phyloP scores from a whole-genome alignment of 495 filamentous ascomycete species.

The Baudoinia panamericana region DNA sequence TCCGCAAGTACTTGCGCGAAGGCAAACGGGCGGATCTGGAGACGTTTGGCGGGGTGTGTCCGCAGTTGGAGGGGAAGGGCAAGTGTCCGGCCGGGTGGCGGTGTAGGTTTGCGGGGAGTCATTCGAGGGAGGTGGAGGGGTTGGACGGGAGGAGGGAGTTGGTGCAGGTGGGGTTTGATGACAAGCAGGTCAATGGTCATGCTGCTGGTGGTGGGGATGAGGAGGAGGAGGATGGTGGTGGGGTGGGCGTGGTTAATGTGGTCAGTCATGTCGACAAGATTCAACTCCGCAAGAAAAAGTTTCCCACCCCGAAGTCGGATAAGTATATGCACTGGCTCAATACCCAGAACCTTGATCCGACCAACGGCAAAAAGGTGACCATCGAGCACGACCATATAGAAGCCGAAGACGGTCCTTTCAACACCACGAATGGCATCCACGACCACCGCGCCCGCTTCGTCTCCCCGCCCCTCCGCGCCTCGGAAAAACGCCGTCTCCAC shows the following conservation, averaged over 20 bases:
- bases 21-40: slow-evolving; percentile 67
- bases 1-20: slow-evolving; percentile 71
- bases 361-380: slow-evolving; percentile 20
- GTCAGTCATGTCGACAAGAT: slow-evolving; percentile 52
- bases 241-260: slow-evolving; percentile 63
- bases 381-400: slow-evolving; percentile 7
- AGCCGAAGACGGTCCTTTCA: slow-evolving; percentile 26
- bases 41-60: slow-evolving; percentile 63
- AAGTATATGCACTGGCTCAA: slow-evolving; percentile 63
- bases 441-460: slow-evolving; percentile 67
- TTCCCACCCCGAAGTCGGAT: slow-evolving; percentile 56
- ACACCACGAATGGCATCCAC: slow-evolving; percentile 30
- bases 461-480: slow-evolving; percentile 74
- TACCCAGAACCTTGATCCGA: slow-evolving; percentile 43
- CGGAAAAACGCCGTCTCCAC: slow-evolving; percentile 85
- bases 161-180: slow-evolving; percentile 47
- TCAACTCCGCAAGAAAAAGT: slow-evolving; percentile 52
- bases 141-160: slow-evolving; percentile 74
- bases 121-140: slow-evolving; percentile 59
- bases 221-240: slow-evolving; percentile 25
- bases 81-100: slow-evolving; percentile 77
- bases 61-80: slow-evolving; percentile 62
- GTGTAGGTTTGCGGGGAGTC: slow-evolving; percentile 73
- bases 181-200: not conserved
- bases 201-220: slow-evolving; percentile 25